Percentiles rank a stretch among this genome's conserved stretches.
Conservation (phyloP, 163 green algal species). For the Prototheca wickerhamii region DNA sequence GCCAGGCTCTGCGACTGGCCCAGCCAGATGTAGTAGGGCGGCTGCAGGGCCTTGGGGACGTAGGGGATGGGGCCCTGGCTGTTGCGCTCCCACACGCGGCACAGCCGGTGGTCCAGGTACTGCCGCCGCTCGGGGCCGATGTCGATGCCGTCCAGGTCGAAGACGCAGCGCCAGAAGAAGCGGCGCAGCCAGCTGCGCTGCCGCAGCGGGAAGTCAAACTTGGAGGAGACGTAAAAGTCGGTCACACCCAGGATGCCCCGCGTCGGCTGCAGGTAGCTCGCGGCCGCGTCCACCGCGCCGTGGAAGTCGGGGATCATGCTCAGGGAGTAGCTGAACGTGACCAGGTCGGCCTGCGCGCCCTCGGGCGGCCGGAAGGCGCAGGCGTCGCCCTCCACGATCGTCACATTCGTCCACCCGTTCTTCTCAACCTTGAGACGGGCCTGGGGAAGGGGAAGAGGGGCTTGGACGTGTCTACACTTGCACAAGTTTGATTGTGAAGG, state of each 20-base stretch:
- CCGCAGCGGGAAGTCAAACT: conserved; percentile 87
- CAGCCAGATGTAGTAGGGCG: conserved; percentile 82
- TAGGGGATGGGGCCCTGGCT: conserved; percentile 84
- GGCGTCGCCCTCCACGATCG: conserved; percentile 87
- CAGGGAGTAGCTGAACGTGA: conserved; percentile 98
- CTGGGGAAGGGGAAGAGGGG: too few species aligned
- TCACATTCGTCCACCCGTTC: conserved; percentile 88
- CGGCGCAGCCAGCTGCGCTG: conserved; percentile 77
- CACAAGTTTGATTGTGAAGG: too few species aligned
- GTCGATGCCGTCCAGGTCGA: conserved; percentile 96
- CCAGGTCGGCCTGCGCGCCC: conserved; percentile 54
- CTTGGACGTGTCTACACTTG: too few species aligned
- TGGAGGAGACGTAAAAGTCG: conserved; percentile 88
- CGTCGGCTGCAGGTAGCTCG: conserved; percentile 65
- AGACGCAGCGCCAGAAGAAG: conserved; percentile 95
- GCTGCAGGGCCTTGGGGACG: conserved; percentile 71
- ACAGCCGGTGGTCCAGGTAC: conserved; percentile 90
- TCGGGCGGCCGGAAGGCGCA: conserved; percentile 72
- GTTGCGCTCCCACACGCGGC: conserved; percentile 80
- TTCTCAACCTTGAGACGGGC: conserved; percentile 58
- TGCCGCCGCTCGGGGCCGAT: conserved; percentile 86
- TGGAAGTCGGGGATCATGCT: conserved; percentile 99
- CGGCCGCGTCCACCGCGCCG: conserved; percentile 76
- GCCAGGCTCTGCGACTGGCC: conserved; percentile 33
- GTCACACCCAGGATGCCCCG: conserved; percentile 71